Conservation (phyloP, 2,329 filamentous ascomycete genomes). For the Gaeumannomyces tritici region DNA sequence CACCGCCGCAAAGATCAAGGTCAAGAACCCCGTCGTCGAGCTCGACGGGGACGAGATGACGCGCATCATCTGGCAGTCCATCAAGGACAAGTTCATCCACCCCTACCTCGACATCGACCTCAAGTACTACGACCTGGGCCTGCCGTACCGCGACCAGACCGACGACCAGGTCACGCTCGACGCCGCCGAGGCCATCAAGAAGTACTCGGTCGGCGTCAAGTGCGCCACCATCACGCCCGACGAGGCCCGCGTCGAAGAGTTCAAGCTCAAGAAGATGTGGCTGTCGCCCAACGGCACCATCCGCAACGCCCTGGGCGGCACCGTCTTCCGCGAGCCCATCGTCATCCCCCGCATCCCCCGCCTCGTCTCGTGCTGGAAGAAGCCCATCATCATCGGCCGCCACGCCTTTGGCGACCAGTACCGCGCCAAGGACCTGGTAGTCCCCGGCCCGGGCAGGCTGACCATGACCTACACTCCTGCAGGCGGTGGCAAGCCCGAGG, state of each 20-base stretch:
- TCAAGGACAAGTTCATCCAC: constrained; percentile 98
- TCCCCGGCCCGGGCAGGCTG: constrained; percentile 75
- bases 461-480: constrained; percentile 89
- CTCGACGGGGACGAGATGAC: constrained; percentile 96
- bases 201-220: constrained; percentile 98
- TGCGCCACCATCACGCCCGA: constrained; percentile 98
- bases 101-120: constrained; percentile 95
- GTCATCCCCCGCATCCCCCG: constrained; percentile 90
- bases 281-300: constrained; percentile 92
- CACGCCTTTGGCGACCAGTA: constrained; percentile 99
- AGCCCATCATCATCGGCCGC: constrained; percentile 97
- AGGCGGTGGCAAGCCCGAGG: constrained; percentile 68
- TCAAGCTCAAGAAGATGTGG: constrained; percentile 99
- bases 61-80: constrained; percentile 96
- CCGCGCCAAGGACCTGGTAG: constrained; percentile 85
- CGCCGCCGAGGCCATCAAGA: constrained; percentile 94
- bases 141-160: constrained; percentile 92
- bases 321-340: constrained; percentile 98
- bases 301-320: constrained; percentile 71
- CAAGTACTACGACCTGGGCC: constrained; percentile 94
- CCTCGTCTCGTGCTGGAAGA: constrained; percentile 94
- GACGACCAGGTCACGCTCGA: constrained; percentile 93
- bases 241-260: constrained; percentile 92
- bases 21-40: constrained; percentile 98
- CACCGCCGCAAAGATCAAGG: constrained; percentile 67